Evolutionary conservation across 257 asterid genomes (phyloP), one percentile per base, ranked within the genome.

Genomic region (Solanum stenotomum): DNA sequence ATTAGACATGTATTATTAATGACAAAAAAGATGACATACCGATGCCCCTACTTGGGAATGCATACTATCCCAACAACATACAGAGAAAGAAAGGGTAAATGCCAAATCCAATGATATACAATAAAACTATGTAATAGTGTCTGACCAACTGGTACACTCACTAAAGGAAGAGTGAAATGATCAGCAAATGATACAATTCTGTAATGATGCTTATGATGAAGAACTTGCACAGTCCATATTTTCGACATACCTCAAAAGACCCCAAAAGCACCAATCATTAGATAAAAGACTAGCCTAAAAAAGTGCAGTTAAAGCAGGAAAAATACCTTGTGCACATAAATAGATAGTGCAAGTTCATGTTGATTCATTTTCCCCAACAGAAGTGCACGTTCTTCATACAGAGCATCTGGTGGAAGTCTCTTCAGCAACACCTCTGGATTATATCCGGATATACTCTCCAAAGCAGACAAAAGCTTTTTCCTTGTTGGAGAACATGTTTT

Each of bases 321-420:
- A 88, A 88, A 87, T 93, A 97, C 99, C 98, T 96, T 96, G 86
- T 97, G 99, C 87, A 96, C 94, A 72, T 97, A 97, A 88, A 96
- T 94, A 72, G 99, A 94, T 85, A 97, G 92, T 37, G 99, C 98
- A 92, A 97, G 98, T 91, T 97, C 99, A 86, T 96, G 98, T 86
- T 95, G 99, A 93, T 97, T 94, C 98, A 97, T 93, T 93, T 94
- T 96, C 82, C 99, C 99, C 90, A 97, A 90, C 89, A 96, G 92
- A 89, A 95, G 92, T 77, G 99, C 98, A 13, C 95, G 98, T 91
- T 97, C 99, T 93, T 96, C 99, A 88, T 92, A 95, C 90, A 97
- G 88, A 63, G 98, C 98, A 93, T 96, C 97, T 70, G 92, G 87
- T 70, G 99, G 99, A 89, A 97, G 99, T 74, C 95, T 95, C 91